Base-by-base conservation (phyloP, 805 yeast genomes). In the Kodamaea jinghongensis region DNA sequence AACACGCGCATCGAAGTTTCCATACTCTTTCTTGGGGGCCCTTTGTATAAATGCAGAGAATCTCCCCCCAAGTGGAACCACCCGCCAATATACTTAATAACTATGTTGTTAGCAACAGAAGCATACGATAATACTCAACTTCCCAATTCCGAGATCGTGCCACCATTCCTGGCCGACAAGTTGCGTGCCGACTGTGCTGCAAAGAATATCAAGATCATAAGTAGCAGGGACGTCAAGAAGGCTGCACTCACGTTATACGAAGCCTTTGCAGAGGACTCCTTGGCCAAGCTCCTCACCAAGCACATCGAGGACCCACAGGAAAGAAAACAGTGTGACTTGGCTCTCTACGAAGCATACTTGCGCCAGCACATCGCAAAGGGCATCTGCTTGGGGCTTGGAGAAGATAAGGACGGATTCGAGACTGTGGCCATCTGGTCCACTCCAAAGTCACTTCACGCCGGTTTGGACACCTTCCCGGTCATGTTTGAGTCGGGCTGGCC, bases 401-500 rank as follows among this genome's bases (percentile, higher is more conserved):
- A 78, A 40, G 60, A 64, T 9, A 58, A 47, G 0, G 51, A 51
- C 1, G 53, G 51, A 3, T 78, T 73, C 53, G 81, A 77, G 58
- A 71, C 81, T 6, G 81, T 77, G 23, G 72, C 78, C 4, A 54
- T 76, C 16, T 78, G 81, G 80, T 61, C 76, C 9, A 61, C 60
- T 20, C 81, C 82, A 4, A 68, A 64, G 9, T 65, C 71, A 7
- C 51, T 49, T 4, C 56, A 52, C 5, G 66, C 61, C 7, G 72
- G 73, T 2, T 52, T 74, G 33, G 78, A 76, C 36, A 61, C 70
- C 35, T 73, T 70, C 51, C 46, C 67, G 29, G 73, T 72, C 15
- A 54, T 78, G 46, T 66, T 76, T 61, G 67, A 73, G 46, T 63
- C 80, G 6, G 82, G 81, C 4, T 77, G 71, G 58, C 73, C 71